Percentiles rank a stretch among this genome's conserved stretches.
Conservation (phyloP, 176 grass and related monocot genomes). For the Musa acuminata region DNA sequence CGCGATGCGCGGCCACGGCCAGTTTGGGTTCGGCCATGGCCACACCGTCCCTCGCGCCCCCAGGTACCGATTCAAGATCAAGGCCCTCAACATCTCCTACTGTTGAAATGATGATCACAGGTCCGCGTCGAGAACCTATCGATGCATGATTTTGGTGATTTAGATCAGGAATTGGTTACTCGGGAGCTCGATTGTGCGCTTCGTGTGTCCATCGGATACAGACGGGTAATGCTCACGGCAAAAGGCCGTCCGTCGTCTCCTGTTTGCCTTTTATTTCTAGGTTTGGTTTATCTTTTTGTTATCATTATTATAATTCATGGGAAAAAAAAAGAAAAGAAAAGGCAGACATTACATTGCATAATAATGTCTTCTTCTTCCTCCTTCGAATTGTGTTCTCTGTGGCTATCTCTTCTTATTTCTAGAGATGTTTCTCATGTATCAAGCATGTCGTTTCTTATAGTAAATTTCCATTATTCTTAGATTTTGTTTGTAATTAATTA, state of each 20-base stretch:
- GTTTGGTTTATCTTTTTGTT: too few species aligned
- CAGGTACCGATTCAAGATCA: conserved; percentile 75
- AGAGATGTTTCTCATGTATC: neutral
- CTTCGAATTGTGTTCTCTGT: too few species aligned
- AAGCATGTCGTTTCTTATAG: neutral
- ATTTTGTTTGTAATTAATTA: too few species aligned
- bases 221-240: neutral
- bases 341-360: too few species aligned
- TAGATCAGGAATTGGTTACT: neutral
- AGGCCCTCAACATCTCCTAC: conserved; percentile 32
- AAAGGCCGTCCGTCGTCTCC: too few species aligned
- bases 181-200: neutral
- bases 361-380: too few species aligned
- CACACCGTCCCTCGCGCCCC: conserved; percentile 52
- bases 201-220: neutral
- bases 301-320: too few species aligned
- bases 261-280: too few species aligned
- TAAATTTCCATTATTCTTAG: neutral
- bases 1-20: conserved; percentile 43
- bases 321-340: too few species aligned
- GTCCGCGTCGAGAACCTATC: neutral
- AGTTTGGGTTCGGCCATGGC: conserved; percentile 62
- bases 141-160: neutral
- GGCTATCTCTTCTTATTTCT: too few species aligned
- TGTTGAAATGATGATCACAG: neutral